These are phyloP conservation scores for Gardenia jasminoides DNA, from an alignment of 257 asterid species.

Conservation along the genomic window DNA sequence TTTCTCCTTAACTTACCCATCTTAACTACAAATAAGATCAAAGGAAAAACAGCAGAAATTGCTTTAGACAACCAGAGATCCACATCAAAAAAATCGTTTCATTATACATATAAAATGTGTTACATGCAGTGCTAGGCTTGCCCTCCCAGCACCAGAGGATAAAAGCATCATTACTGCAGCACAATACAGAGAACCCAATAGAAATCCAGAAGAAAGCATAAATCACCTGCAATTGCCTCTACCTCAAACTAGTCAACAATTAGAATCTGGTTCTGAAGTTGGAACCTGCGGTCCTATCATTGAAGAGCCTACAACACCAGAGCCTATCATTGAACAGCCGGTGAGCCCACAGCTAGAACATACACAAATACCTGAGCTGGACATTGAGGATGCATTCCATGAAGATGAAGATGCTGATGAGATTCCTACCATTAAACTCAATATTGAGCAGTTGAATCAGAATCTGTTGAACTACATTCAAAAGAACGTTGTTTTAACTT, in stretches of 20 bases:
- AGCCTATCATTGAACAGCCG: conserved; percentile 59
- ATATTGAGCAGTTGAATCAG: conserved; percentile 74
- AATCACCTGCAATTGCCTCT: conserved; percentile 62
- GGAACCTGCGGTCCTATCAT: conserved; percentile 58
- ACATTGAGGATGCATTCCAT: conserved; percentile 54
- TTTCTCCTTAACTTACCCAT: not conserved
- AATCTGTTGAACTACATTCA: conserved; percentile 67
- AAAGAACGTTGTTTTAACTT: conserved; percentile 51
- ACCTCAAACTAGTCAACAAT: conserved; percentile 38
- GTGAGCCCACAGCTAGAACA: conserved; percentile 64
- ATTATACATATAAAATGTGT: conserved; percentile 21
- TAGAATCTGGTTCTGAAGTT: conserved; percentile 24
- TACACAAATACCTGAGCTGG: conserved; percentile 40
- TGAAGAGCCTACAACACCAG: conserved; percentile 57
- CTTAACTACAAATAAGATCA: not conserved
- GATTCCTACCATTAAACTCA: conserved; percentile 84
- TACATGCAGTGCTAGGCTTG: conserved; percentile 76
- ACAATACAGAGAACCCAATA: conserved; percentile 41
- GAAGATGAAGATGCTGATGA: conserved; percentile 78
- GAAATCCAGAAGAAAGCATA: conserved; percentile 34
- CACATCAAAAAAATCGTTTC: not conserved
- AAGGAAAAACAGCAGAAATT: not conserved
- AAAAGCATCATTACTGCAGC: conserved; percentile 50
- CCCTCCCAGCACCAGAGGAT: conserved; percentile 87
- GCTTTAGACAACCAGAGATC: not conserved